A percentile compares a stretch with the other conserved stretches of the same genome.
Conservation (phyloP, 2,329 filamentous ascomycete genomes). For the Ceratocystis eucalypticola region DNA sequence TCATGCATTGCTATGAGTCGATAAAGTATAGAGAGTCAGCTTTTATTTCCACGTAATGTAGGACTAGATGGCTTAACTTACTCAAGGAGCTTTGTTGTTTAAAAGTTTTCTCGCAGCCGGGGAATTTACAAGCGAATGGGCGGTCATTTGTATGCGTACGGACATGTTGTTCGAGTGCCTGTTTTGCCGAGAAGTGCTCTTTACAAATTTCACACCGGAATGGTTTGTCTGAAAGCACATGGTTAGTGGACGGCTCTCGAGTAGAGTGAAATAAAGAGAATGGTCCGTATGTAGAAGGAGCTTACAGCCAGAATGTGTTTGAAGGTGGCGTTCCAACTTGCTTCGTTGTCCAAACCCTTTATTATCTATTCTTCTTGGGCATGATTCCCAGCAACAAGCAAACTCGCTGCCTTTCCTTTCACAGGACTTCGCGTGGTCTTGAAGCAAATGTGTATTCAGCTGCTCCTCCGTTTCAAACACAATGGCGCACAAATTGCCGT, state of each 20-base stretch:
- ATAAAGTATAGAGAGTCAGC: slow-evolving; percentile 11
- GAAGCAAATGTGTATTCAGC: slow-evolving; percentile 43
- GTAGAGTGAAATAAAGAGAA: slow-evolving; percentile 19
- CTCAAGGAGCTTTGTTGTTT: slow-evolving; percentile 55
- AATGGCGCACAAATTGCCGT: slow-evolving; percentile 25
- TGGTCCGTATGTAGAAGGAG: slow-evolving; percentile 17
- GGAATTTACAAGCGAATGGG: slow-evolving; percentile 42
- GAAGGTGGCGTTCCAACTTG: slow-evolving; percentile 52
- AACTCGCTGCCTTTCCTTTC: slow-evolving; percentile 35
- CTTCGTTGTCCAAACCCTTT: slow-evolving; percentile 45
- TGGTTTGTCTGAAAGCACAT: slow-evolving; percentile 39
- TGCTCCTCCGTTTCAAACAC: slow-evolving; percentile 34
- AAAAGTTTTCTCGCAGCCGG: slow-evolving; percentile 44
- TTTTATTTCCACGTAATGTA: neutral
- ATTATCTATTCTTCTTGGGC: slow-evolving; percentile 31
- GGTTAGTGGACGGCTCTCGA: slow-evolving; percentile 21
- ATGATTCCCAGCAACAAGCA: slow-evolving; percentile 43
- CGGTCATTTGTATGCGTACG: slow-evolving; percentile 53
- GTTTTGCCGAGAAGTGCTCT: slow-evolving; percentile 49
- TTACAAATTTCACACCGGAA: slow-evolving; percentile 43
- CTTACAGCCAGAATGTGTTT: slow-evolving; percentile 52
- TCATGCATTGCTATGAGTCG: slow-evolving; percentile 46
- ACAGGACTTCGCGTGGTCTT: slow-evolving; percentile 35
- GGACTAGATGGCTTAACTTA: slow-evolving; percentile 27
- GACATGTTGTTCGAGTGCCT: slow-evolving; percentile 53